Base-by-base conservation (phyloP, 2,329 filamentous ascomycete species). In the Claviceps paspali region DNA sequence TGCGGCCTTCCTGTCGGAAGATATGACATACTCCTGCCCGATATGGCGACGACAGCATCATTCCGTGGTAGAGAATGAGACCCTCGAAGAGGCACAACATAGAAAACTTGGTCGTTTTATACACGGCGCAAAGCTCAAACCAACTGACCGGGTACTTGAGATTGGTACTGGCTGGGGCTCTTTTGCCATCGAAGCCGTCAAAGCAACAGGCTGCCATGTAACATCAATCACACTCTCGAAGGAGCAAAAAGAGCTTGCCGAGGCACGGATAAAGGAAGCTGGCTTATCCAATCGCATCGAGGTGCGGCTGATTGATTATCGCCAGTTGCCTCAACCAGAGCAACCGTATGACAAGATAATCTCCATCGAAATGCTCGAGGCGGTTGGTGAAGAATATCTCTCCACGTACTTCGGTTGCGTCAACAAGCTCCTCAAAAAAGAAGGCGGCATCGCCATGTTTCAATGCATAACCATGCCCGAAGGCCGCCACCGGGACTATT, bases 391-490 rank as follows among this genome's bases (percentile, higher is more conserved):
- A 36, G 75, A 80, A 49, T 83, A 73, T 46, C 55, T 85, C 23
- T 62, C 66, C 15, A 77, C 70, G 2, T 85, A 83, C 50, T 85
- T 85, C 50, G 57, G 62, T 14, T 73, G 70, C 45, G 64, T 85
- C 35, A 62, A 82, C 46, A 61, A 62, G 39, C 53, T 82, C 23
- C 54, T 85, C 30, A 82, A 84, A 54, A 65, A 64, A 33, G 65
- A 78, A 12, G 75, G 73, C 3, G 74, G 78, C 1, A 69, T 82
- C 30, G 77, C 73, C 6, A 71, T 79, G 33, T 82, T 85, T 54
- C 80, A 84, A 53, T 82, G 79, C 55, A 84, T 83, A 49, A 84
- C 80, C 2, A 83, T 83, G 70, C 79, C 79, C 0, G 77, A 84
- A 49, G 61, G 67, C 28, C 66, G 77, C 36, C 78, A 82, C 50